Evolutionary conservation across 805 yeast species (phyloP).

Genomic region (Monosporozyma solicola): DNA sequence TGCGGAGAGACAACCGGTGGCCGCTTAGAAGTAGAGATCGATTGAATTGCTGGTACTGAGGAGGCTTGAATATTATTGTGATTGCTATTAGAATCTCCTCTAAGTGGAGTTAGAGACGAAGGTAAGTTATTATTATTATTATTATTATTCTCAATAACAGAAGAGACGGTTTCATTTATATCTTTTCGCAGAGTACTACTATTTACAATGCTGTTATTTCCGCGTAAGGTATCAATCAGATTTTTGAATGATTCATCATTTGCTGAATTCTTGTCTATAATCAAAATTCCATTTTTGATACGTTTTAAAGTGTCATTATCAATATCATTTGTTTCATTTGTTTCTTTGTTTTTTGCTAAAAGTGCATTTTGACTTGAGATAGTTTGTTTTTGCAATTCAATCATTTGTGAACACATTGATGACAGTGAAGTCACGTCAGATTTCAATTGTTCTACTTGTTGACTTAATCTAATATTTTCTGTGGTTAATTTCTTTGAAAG

Average conservation of each 20-base stretch:
- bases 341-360: background rate
- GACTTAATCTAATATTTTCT: constrained; percentile 25
- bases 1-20: background rate
- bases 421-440: constrained; percentile 21
- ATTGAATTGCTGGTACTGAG: background rate
- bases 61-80: background rate
- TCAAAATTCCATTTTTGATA: constrained; percentile 8
- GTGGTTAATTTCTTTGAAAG: constrained; percentile 24
- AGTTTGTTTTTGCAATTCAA: constrained; percentile 19
- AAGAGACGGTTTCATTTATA: background rate
- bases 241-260: constrained; percentile 14
- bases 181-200: background rate
- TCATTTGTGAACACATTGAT: constrained; percentile 21
- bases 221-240: constrained; percentile 15
- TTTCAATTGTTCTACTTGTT: constrained; percentile 23
- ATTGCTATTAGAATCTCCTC: background rate
- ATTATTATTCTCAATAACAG: background rate
- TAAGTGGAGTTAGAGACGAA: background rate
- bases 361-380: constrained; percentile 4
- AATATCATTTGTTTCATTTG: background rate
- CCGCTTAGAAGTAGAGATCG: background rate
- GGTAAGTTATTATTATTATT: background rate
- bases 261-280: constrained; percentile 19
- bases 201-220: background rate
- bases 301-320: background rate